phyloP scores from a whole-genome alignment of 345 rosid genomes.

The Eutrema japonicum region DNA sequence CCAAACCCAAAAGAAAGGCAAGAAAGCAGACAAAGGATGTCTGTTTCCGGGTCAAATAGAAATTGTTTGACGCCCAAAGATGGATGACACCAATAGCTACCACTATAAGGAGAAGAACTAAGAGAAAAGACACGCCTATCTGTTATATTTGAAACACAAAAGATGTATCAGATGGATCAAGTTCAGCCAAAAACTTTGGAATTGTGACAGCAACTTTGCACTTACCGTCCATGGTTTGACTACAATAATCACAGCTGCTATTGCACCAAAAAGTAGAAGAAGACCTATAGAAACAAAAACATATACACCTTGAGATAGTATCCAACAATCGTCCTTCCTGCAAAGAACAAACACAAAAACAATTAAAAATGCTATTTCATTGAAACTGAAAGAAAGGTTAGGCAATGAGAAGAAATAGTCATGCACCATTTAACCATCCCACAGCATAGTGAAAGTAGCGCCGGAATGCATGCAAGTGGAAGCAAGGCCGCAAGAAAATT shows the following conservation, averaged over 20 bases:
- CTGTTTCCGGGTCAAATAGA: constrained; percentile 91
- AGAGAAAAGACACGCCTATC: constrained; percentile 91
- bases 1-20: constrained; percentile 94
- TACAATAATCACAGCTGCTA: constrained; percentile 80
- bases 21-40: constrained; percentile 89
- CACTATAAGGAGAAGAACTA: constrained; percentile 84
- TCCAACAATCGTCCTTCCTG: constrained; percentile 99
- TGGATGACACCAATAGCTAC: constrained; percentile 94
- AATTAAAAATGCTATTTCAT: constrained; percentile 22
- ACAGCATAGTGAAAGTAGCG: constrained; percentile 79
- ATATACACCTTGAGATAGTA: constrained; percentile 85
- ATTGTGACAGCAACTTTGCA: constrained; percentile 40
- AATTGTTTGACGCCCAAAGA: constrained; percentile 99
- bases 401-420: constrained; percentile 34
- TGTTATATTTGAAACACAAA: constrained; percentile 52
- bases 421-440: constrained; percentile 95
- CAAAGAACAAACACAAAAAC: constrained; percentile 41
- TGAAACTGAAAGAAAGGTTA: constrained; percentile 16
- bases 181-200: constrained; percentile 21
- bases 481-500: constrained; percentile 98
- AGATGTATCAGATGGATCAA: constrained; percentile 42
- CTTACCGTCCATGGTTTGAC: constrained; percentile 91
- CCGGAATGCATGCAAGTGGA: constrained; percentile 96
- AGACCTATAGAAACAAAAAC: constrained; percentile 84
- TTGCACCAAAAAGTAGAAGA: constrained; percentile 93